Evolutionary conservation across 2,329 filamentous ascomycete species (phyloP).

Genomic region (Trichoderma oligosporum): DNA sequence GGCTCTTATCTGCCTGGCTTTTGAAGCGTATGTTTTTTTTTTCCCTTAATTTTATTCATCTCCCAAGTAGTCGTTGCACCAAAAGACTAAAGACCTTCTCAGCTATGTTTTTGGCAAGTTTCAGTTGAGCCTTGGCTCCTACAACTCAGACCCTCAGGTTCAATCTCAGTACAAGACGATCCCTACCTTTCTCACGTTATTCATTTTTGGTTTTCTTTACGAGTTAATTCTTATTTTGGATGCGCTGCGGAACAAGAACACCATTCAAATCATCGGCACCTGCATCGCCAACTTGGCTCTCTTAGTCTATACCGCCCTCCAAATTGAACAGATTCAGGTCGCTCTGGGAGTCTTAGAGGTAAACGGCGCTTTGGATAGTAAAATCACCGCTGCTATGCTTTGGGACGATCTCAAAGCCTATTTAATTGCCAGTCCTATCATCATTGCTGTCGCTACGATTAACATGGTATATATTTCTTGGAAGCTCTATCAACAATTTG

Average conservation of each 20-base stretch:
- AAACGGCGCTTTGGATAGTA: slow-evolving; percentile 42
- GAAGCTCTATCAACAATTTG: slow-evolving; percentile 98
- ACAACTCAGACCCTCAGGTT: slow-evolving; percentile 38
- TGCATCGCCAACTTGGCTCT: slow-evolving; percentile 90
- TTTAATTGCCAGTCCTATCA: slow-evolving; percentile 77
- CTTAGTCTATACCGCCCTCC: slow-evolving; percentile 87
- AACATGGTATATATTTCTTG: slow-evolving; percentile 75
- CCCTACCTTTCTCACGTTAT: slow-evolving; percentile 90
- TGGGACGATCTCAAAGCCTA: slow-evolving; percentile 71
- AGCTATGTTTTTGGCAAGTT: slow-evolving; percentile 91
- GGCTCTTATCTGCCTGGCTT: slow-evolving; percentile 72
- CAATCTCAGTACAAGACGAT: slow-evolving; percentile 66
- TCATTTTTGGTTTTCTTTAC: slow-evolving; percentile 97
- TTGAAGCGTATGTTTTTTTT: slow-evolving; percentile 70
- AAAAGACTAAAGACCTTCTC: slow-evolving; percentile 23
- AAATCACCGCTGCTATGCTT: slow-evolving; percentile 42
- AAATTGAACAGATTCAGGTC: slow-evolving; percentile 82
- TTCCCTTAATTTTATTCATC: not conserved
- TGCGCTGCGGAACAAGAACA: slow-evolving; percentile 90
- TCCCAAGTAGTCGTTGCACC: not conserved
- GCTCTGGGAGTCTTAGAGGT: slow-evolving; percentile 58
- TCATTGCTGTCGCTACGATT: slow-evolving; percentile 73
- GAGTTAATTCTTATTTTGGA: slow-evolving; percentile 88
- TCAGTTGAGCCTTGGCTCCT: slow-evolving; percentile 55
- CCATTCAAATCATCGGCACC: slow-evolving; percentile 94